Base-by-base conservation (phyloP, 1,284 basidiomycete species). In the Xanthoconium separans region DNA sequence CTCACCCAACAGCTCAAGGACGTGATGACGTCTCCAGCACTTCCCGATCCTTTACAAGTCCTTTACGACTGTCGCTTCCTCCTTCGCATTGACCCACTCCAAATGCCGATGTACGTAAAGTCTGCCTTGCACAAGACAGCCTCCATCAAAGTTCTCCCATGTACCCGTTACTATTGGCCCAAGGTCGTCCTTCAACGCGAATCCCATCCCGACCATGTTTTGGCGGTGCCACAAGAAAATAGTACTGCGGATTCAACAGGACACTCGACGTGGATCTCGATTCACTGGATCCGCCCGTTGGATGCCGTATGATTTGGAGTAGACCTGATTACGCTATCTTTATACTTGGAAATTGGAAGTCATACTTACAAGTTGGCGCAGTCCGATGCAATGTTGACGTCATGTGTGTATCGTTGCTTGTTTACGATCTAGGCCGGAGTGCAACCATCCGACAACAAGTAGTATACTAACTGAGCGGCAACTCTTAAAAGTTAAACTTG, bases 401-500 rank as follows among this genome's bases (percentile, higher is more conserved):
- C 3, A 27, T 27, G 27, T 27, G 27, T 27, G 27, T 27, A 27
- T 27, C 6, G 27, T 27, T 27, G 27, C 3, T 24, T 24, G 24
- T 24, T 22, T 22, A 4, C 22, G 27, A 27, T 27, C 27, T 5
- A 7, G 27, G 27, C 6, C 27, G 27, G 22, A 1, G n/a, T n/a
- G n/a, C n/a, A n/a, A n/a, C n/a, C n/a, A 24, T 33, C 12, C 33
- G 33, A 12, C 33, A 9, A 34, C 16, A 34, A 34, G 34, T 13
- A 34, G 8, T 27, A n/a, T 40, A 22, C 44, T 47, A 27, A 22
- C 37, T 31, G 13, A 40, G 39, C 16, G 11, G 8, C 10, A 8
- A 45, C 24, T 44, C 42, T 69, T n/a, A 80, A 62, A 77, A 75
- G 37, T 74, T 73, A 67, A 95, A 95, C 70, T 91, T 95, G 79